These are phyloP conservation scores for Candida golubevii DNA, from an alignment of 805 yeast genomes.

Conservation along the genomic window DNA sequence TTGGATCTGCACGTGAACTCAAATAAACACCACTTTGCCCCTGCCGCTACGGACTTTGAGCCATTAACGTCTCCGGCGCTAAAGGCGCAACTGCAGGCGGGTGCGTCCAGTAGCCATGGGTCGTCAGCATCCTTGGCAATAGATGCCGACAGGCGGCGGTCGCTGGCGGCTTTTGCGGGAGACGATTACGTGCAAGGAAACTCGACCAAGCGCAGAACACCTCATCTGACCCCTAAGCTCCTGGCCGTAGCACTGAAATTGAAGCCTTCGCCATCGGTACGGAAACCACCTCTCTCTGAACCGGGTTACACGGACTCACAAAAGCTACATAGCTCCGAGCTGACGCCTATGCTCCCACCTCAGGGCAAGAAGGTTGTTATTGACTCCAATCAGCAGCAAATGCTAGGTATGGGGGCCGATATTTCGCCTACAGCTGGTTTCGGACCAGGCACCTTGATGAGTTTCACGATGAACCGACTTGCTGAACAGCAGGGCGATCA, in stretches of 20 bases:
- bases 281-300: conserved; percentile 13
- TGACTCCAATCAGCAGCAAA: conserved; percentile 5
- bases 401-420: neutral
- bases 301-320: conserved; percentile 23
- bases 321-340: conserved; percentile 6
- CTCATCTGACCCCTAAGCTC: conserved; percentile 41
- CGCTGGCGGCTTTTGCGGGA: conserved; percentile 31
- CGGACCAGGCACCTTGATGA: conserved; percentile 38
- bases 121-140: neutral
- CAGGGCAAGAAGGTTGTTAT: conserved; percentile 28
- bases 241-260: conserved; percentile 20
- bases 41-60: conserved; percentile 30
- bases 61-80: conserved; percentile 70
- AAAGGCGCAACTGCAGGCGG: conserved; percentile 36
- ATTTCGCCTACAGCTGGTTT: conserved; percentile 6
- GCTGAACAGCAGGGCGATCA: conserved; percentile 30
- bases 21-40: conserved; percentile 12
- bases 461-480: conserved; percentile 43
- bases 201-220: conserved; percentile 36
- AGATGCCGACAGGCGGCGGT: conserved; percentile 22
- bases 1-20: conserved; percentile 35
- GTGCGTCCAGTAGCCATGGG: neutral
- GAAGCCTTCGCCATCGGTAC: conserved; percentile 35
- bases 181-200: conserved; percentile 20
- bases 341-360: conserved; percentile 38